Evolutionary conservation across 768 basidiomycete genomes (phyloP), one percentile per base, ranked within the genome.

Genomic region (Pulveroboletus sp.): DNA sequence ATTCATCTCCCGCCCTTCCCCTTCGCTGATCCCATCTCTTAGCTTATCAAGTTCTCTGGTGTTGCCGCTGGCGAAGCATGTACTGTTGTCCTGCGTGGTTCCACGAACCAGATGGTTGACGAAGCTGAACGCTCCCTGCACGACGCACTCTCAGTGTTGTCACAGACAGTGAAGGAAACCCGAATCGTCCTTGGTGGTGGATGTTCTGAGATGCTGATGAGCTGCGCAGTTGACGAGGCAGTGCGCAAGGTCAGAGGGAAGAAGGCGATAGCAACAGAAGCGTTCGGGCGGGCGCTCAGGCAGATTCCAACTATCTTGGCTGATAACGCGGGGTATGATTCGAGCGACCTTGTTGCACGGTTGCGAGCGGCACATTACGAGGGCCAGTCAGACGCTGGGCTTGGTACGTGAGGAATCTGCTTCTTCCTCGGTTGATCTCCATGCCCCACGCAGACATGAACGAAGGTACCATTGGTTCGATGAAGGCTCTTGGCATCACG

Each of bases 21-120:
- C 18, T 45, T n/a, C 33, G 8, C 51, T 62, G 31, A 61, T 31
- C 0, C 6, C 28, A 18, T n/a, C 0, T 14, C 9, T 24, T 58
- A 98, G 94, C 79, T 99, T 54, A 96, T 98, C 75, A 99, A 98
- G 73, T 99, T 99, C 77, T 98, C 96, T 8, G 96, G 96, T 38
- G 95, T 99, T 37, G 93, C 94, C 11, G 93, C 95, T 17, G 95
- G 95, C 11, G 85, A 95, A 69, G 96, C 96, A 18, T 98, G 96
- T 68, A 99, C 96, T 0, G 93, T 98, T 46, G 95, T 99, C 27
- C 80, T 99, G 8, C 89, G 96, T 32, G 96, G 96, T 13, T 96
- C 94, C 35, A 98, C 96, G 18, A 87, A 86, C 54, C 96, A 99
- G 67, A 99, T 99, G 95, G 87, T 99, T 24, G 96, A 98, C 60